These are phyloP conservation scores for Rhytidhysteron rufulum DNA, from an alignment of 2,329 filamentous ascomycete species.

Conservation along the genomic window DNA sequence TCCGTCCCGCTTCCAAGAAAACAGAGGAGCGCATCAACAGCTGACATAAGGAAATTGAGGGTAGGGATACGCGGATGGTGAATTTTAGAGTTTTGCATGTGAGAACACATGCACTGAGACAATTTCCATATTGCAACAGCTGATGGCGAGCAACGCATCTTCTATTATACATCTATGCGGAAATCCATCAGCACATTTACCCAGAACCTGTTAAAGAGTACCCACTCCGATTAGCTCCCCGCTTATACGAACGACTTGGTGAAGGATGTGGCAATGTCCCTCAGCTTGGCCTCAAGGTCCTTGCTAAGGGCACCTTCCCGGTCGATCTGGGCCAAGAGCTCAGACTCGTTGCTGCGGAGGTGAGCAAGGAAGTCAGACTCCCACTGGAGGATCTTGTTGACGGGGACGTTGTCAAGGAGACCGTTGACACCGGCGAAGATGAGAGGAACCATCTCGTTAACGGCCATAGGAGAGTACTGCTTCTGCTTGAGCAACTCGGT, in stretches of 20 bases:
- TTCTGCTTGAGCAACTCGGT: slow-evolving; percentile 99
- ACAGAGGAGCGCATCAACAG: slow-evolving; percentile 19
- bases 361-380: slow-evolving; percentile 91
- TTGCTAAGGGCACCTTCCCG: slow-evolving; percentile 96
- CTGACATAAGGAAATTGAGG: slow-evolving; percentile 22
- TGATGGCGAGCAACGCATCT: slow-evolving; percentile 37
- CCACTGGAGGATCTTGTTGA: slow-evolving; percentile 88
- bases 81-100: slow-evolving; percentile 15
- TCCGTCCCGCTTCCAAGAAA: slow-evolving; percentile 3
- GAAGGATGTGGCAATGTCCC: slow-evolving; percentile 73
- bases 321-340: slow-evolving; percentile 80
- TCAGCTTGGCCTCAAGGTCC: slow-evolving; percentile 80
- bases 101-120: slow-evolving; percentile 18
- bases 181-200: slow-evolving; percentile 37
- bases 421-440: slow-evolving; percentile 99
- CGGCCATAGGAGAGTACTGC: slow-evolving; percentile 97
- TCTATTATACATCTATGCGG: slow-evolving; percentile 39
- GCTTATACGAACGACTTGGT: slow-evolving; percentile 80
- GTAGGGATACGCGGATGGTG: slow-evolving; percentile 8
- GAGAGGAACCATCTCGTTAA: slow-evolving; percentile 99
- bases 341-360: slow-evolving; percentile 85
- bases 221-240: slow-evolving; percentile 29
- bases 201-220: slow-evolving; percentile 32
- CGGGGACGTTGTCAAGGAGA: slow-evolving; percentile 82
- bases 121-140: slow-evolving; percentile 37